A percentile compares a stretch with the other conserved stretches of the same genome.
phyloP scores from a whole-genome alignment of 495 filamentous ascomycete species.

The Hyphodiscus hymeniophilus region DNA sequence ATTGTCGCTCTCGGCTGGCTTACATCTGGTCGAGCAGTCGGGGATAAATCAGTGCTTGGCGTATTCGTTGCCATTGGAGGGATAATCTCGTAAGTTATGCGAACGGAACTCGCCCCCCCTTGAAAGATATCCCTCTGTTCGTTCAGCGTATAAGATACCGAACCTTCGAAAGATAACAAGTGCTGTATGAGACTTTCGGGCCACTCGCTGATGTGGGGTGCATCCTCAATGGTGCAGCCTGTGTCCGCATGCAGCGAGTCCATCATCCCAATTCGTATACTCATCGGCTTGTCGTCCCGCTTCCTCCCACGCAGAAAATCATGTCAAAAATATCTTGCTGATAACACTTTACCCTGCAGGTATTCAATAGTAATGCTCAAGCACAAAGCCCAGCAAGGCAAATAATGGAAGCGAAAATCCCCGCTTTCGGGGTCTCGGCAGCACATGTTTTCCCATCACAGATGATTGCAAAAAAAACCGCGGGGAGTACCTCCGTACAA shows the following conservation, averaged over 20 bases:
- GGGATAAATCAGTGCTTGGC: conserved; percentile 43
- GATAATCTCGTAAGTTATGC: conserved; percentile 39
- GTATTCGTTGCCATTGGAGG: conserved; percentile 46
- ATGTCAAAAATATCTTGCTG: background rate
- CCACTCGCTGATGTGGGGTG: too few relatives aligned
- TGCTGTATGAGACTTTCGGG: too few relatives aligned
- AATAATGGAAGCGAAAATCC: background rate
- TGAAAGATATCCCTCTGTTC: background rate
- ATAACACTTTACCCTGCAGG: conserved; percentile 19
- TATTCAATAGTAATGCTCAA: conserved; percentile 47
- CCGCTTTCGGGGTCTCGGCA: background rate
- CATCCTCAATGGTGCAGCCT: too few relatives aligned
- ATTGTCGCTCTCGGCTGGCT: conserved; percentile 53
- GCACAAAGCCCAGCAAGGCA: conserved; percentile 16
- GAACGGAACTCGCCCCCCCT: background rate
- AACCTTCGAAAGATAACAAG: too few relatives aligned
- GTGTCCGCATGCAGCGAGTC: too few relatives aligned
- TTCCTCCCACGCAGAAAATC: background rate
- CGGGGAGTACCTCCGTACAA: too few relatives aligned
- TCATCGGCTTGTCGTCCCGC: background rate
- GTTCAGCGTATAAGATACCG: background rate
- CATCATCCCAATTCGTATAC: too few relatives aligned
- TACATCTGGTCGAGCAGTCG: conserved; percentile 39
- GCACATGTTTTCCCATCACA: conserved; percentile 5
- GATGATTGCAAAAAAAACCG: too few relatives aligned